A percentile compares a stretch with the other conserved stretches of the same genome.
These are phyloP conservation scores for Aureobasidium uvarum DNA, from an alignment of 2,329 filamentous ascomycete genomes.

Conservation along the genomic window DNA sequence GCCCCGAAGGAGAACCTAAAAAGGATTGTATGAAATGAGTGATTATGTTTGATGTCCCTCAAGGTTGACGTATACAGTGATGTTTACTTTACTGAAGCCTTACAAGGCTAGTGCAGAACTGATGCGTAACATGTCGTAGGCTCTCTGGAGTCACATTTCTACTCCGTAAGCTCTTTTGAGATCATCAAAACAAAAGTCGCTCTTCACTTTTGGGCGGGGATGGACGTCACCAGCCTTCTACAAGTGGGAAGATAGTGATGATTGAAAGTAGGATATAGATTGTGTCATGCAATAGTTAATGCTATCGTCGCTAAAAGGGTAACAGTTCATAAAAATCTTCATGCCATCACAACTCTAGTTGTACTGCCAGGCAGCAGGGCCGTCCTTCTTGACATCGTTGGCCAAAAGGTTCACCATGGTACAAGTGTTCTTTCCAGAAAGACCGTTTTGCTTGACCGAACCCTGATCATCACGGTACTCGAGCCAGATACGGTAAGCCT, in stretches of 20 bases:
- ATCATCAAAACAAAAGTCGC: too few relatives aligned
- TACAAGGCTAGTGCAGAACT: too few relatives aligned
- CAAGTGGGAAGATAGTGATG: neutral
- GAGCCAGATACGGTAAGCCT: constrained; percentile 28
- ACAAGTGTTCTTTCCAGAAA: constrained; percentile 30
- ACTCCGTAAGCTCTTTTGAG: too few relatives aligned
- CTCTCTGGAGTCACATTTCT: too few relatives aligned
- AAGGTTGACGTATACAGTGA: too few relatives aligned
- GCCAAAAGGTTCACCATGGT: constrained; percentile 30
- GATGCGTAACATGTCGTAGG: too few relatives aligned
- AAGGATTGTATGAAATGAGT: too few relatives aligned
- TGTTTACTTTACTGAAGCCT: too few relatives aligned
- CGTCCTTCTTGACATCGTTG: constrained; percentile 28
- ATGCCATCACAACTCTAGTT: constrained; percentile 24
- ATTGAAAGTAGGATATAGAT: neutral
- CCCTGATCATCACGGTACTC: constrained; percentile 29
- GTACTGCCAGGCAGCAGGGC: constrained; percentile 34
- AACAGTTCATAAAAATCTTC: neutral
- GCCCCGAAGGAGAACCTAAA: too few relatives aligned
- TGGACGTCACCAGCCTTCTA: too few relatives aligned
- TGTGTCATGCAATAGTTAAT: neutral
- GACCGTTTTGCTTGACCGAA: constrained; percentile 29
- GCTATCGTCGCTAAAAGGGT: neutral
- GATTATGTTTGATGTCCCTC: too few relatives aligned
- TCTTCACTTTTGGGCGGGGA: too few relatives aligned